These are phyloP conservation scores for Byssothecium circinans DNA, from an alignment of 2,329 filamentous ascomycete genomes.

Conservation along the genomic window DNA sequence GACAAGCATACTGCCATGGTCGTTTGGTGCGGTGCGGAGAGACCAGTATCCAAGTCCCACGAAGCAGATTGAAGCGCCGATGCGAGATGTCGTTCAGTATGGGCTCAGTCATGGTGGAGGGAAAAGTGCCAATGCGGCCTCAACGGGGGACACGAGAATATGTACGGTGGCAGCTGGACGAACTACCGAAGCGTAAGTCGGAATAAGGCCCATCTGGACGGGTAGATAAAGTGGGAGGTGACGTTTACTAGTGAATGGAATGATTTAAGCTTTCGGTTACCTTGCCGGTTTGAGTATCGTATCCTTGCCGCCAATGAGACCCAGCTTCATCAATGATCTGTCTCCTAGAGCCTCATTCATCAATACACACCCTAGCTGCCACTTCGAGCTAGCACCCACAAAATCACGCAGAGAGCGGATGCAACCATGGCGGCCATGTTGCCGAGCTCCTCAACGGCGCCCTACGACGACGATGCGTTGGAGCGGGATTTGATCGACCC, in stretches of 20 bases:
- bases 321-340: constrained; percentile 18
- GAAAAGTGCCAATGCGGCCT: constrained; percentile 7
- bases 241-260: constrained; percentile 25
- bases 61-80: constrained; percentile 87
- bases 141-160: constrained; percentile 13
- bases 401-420: constrained; percentile 18
- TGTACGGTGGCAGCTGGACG: constrained; percentile 20
- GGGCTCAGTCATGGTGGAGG: constrained; percentile 48
- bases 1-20: constrained; percentile 84
- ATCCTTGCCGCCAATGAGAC: constrained; percentile 15
- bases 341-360: constrained; percentile 38
- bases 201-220: constrained; percentile 12
- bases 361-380: constrained; percentile 24
- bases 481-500: constrained; percentile 57
- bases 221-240: constrained; percentile 28
- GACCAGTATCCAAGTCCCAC: constrained; percentile 88
- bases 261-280: constrained; percentile 27
- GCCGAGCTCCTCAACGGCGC: constrained; percentile 44
- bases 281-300: constrained; percentile 24
- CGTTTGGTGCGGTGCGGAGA: constrained; percentile 96
- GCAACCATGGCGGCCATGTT: constrained; percentile 50
- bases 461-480: constrained; percentile 50
- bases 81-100: constrained; percentile 89
- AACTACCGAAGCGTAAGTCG: constrained; percentile 10
- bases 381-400: constrained; percentile 21